Evolutionary conservation across 169 alveolate species (phyloP).

Genomic region (Plasmodium adleri): DNA sequence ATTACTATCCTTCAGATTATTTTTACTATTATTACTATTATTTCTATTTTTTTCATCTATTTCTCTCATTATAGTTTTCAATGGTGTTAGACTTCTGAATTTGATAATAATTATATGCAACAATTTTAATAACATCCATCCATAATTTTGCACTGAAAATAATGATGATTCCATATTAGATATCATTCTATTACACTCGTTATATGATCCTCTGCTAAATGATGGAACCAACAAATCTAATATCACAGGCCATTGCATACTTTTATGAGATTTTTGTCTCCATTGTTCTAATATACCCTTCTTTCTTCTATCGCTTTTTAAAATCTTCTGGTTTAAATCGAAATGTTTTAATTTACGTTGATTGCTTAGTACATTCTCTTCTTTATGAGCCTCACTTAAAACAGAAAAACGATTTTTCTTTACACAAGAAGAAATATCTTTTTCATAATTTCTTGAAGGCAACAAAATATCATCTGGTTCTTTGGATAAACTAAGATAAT

Average conservation of each 20-base stretch:
- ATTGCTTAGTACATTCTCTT: not conserved
- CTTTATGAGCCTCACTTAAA: conserved; percentile 25
- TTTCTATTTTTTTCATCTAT: conserved; percentile 29
- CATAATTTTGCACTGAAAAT: conserved; percentile 80
- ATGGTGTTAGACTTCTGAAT: conserved; percentile 72
- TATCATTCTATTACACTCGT: conserved; percentile 35
- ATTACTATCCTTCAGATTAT: not conserved
- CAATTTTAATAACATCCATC: conserved; percentile 79
- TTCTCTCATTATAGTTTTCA: conserved; percentile 26
- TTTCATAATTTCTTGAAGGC: conserved; percentile 1
- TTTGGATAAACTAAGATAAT: not conserved
- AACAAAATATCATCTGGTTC: not conserved
- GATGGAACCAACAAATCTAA: conserved; percentile 79
- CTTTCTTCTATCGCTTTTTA: conserved; percentile 43
- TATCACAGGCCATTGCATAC: conserved; percentile 79
- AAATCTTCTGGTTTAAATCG: conserved; percentile 29
- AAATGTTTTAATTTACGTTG: conserved; percentile 34
- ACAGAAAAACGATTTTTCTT: conserved; percentile 22
- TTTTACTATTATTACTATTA: not conserved
- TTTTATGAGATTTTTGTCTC: conserved; percentile 58
- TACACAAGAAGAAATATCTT: conserved; percentile 6
- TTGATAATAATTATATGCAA: conserved; percentile 76
- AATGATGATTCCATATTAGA: conserved; percentile 65
- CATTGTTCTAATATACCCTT: conserved; percentile 53
- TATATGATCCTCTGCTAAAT: conserved; percentile 53